Evolutionary conservation across 2,329 filamentous ascomycete species (phyloP).

Genomic region (Calonectria ilicicola): DNA sequence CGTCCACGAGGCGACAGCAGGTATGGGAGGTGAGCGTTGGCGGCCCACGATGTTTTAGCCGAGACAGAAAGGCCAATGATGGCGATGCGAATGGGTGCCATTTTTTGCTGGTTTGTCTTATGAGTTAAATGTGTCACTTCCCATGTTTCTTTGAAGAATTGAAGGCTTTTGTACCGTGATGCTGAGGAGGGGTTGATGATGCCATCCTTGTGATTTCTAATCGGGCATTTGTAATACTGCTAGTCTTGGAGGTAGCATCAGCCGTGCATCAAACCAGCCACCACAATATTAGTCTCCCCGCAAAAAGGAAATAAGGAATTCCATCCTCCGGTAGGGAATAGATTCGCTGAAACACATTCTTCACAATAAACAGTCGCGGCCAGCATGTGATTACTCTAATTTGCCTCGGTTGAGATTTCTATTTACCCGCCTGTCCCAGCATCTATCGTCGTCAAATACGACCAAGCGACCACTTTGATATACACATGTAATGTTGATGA

Average conservation of each 20-base stretch:
- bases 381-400: no score
- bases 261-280: neutral
- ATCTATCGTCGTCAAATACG: no score
- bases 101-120: conserved; percentile 4
- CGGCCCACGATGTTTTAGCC: conserved; percentile 66
- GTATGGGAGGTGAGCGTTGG: conserved; percentile 69
- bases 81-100: conserved; percentile 66
- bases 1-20: conserved; percentile 60
- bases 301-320: no score
- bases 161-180: neutral
- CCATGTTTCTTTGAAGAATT: neutral
- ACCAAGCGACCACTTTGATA: no score
- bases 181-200: conserved; percentile 14
- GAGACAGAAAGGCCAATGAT: conserved; percentile 69
- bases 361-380: no score
- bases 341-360: no score
- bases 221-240: conserved; percentile 25
- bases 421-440: no score
- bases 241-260: neutral
- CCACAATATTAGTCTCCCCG: no score
- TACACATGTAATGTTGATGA: no score
- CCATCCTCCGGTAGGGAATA: no score
- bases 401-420: no score
- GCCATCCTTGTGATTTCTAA: conserved; percentile 29
- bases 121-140: neutral